phyloP scores from a whole-genome alignment of 192 early-diverging fungal genomes.

The Umbelopsis sp. region DNA sequence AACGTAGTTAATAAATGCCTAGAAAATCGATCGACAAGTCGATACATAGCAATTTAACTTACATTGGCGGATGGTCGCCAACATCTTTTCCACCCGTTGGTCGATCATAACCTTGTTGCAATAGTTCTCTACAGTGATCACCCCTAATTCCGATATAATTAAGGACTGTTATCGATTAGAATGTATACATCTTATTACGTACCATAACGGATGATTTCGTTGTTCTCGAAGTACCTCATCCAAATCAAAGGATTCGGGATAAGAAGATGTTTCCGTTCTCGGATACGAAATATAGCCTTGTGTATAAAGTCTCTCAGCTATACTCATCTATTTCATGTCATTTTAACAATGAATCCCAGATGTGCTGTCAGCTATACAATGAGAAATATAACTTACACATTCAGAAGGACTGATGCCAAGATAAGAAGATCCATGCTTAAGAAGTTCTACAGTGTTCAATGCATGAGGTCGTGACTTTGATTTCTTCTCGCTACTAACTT shows the following conservation, averaged over 20 bases:
- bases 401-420: constrained; percentile 52
- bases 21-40: background rate
- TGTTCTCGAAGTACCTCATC: constrained; percentile 41
- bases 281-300: constrained; percentile 59
- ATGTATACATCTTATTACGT: constrained; percentile 10
- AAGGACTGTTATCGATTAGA: background rate
- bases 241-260: constrained; percentile 52
- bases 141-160: constrained; percentile 32
- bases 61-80: constrained; percentile 61
- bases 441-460: constrained; percentile 46
- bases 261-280: constrained; percentile 53
- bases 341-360: background rate
- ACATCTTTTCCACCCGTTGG: constrained; percentile 49
- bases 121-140: constrained; percentile 31
- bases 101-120: constrained; percentile 35
- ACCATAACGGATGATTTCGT: constrained; percentile 41
- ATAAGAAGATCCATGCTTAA: constrained; percentile 50
- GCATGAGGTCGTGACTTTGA: constrained; percentile 35
- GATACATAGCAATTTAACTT: constrained; percentile 14
- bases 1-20: background rate
- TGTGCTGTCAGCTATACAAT: background rate
- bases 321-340: constrained; percentile 39
- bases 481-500: constrained; percentile 23
- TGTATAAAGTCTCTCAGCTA: constrained; percentile 51
- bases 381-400: constrained; percentile 37